Percentiles rank a stretch among this genome's conserved stretches.
These are phyloP conservation scores for Nematocida sp. DNA, from an alignment of 371 early-diverging fungal genomes.

Conservation along the genomic window DNA sequence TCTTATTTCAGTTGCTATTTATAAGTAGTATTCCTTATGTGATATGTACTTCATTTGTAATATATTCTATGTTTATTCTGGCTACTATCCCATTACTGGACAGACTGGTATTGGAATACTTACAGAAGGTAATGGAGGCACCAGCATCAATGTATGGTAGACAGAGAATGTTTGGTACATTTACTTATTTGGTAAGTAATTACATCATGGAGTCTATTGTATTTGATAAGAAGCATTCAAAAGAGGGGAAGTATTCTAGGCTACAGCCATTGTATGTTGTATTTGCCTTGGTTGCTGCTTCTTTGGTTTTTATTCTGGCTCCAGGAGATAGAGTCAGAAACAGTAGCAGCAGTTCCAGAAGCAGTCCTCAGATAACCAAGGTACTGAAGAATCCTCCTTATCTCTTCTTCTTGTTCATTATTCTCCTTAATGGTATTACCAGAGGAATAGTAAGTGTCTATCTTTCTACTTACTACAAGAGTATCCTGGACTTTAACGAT, in stretches of 20 bases:
- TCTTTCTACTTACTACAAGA: slow-evolving; percentile 56
- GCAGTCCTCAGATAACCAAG: slow-evolving; percentile 43
- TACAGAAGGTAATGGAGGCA: slow-evolving; percentile 51
- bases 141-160: slow-evolving; percentile 62
- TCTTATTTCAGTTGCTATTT: slow-evolving; percentile 61
- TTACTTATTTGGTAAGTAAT: slow-evolving; percentile 59
- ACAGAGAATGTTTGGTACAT: slow-evolving; percentile 64
- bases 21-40: slow-evolving; percentile 51
- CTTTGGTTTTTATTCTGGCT: slow-evolving; percentile 14
- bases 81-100: slow-evolving; percentile 28
- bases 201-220: slow-evolving; percentile 52
- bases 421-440: slow-evolving; percentile 65
- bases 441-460: slow-evolving; percentile 63
- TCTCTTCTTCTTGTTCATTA: slow-evolving; percentile 65
- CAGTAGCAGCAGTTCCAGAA: slow-evolving; percentile 1
- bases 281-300: slow-evolving; percentile 24
- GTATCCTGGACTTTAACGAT: slow-evolving; percentile 58
- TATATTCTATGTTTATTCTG: slow-evolving; percentile 55
- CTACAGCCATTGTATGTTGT: slow-evolving; percentile 51
- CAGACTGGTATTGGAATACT: slow-evolving; percentile 61
- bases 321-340: slow-evolving; percentile 31
- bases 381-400: slow-evolving; percentile 59
- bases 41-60: slow-evolving; percentile 54
- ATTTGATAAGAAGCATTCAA: background rate
- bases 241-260: slow-evolving; percentile 51